phyloP scores from a whole-genome alignment of 2,329 filamentous ascomycete species.

The Calonectria fujianensis region DNA sequence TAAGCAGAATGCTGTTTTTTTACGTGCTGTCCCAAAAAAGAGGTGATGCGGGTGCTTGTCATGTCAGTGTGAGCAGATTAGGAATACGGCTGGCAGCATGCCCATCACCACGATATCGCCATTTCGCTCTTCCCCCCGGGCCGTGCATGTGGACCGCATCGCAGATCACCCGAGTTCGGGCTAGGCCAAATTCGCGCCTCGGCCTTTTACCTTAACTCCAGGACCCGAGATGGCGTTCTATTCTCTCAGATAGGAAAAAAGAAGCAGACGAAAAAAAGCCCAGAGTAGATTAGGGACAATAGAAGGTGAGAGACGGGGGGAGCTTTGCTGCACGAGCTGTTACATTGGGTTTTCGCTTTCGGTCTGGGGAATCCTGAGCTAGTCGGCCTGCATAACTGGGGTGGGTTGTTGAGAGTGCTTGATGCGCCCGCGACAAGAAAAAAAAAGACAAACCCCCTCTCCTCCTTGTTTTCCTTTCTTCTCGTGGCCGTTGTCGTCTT shows the following conservation, averaged over 20 bases:
- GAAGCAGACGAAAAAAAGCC: not conserved
- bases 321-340: not conserved
- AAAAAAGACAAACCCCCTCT: not conserved
- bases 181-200: constrained; percentile 48
- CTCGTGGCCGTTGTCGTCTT: not conserved
- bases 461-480: not conserved
- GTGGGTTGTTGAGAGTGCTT: constrained; percentile 5
- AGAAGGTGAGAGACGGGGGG: not conserved
- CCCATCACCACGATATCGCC: not conserved
- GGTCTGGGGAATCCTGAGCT: constrained; percentile 17
- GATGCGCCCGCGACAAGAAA: not conserved
- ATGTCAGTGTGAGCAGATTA: not conserved
- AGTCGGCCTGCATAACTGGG: not conserved
- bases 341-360: constrained; percentile 23
- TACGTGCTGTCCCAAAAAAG: not conserved
- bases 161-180: constrained; percentile 31
- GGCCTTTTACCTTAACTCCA: constrained; percentile 52
- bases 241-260: constrained; percentile 1
- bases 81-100: not conserved
- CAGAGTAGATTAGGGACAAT: too few relatives aligned
- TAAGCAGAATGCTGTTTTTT: not conserved
- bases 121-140: too few relatives aligned
- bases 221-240: constrained; percentile 38
- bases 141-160: constrained; percentile 29
- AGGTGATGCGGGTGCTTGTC: not conserved